These are phyloP conservation scores for Stephania yunnanensis DNA, from an alignment of 164 flowering plant genomes.

Conservation along the genomic window DNA sequence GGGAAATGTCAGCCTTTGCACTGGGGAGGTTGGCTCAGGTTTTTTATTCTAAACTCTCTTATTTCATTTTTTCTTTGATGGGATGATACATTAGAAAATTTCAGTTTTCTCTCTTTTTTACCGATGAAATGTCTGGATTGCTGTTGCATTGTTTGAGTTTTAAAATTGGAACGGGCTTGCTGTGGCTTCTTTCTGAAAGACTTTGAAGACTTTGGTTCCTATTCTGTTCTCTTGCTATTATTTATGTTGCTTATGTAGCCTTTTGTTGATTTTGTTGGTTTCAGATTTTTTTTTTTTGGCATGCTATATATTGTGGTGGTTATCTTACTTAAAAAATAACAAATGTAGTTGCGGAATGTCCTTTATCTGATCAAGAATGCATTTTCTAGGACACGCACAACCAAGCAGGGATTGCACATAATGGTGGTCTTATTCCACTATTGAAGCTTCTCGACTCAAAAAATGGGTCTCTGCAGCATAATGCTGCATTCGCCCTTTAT, in stretches of 20 bases:
- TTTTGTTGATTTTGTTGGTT: neutral
- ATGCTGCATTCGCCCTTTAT: constrained; percentile 98
- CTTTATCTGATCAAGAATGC: neutral
- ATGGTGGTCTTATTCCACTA: constrained; percentile 75
- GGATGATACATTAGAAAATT: too few species aligned
- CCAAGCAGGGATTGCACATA: constrained; percentile 94
- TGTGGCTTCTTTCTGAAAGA: neutral
- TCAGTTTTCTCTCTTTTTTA: too few species aligned
- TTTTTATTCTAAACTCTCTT: neutral
- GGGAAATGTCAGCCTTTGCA: constrained; percentile 98
- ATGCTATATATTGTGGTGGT: neutral
- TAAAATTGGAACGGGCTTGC: neutral
- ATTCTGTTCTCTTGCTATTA: neutral
- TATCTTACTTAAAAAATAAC: neutral
- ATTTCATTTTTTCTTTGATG: neutral
- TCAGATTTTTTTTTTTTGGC: neutral
- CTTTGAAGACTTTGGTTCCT: neutral
- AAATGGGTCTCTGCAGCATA: constrained; percentile 93
- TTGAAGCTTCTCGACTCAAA: constrained; percentile 93
- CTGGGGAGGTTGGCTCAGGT: constrained; percentile 99
- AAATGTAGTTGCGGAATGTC: neutral
- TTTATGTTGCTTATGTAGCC: neutral
- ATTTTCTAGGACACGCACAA: constrained; percentile 74
- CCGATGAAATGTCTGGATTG: neutral
- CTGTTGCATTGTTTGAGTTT: neutral